These are phyloP conservation scores for Suhomyces taliae DNA, from an alignment of 1,139 yeast genomes.

Conservation along the genomic window DNA sequence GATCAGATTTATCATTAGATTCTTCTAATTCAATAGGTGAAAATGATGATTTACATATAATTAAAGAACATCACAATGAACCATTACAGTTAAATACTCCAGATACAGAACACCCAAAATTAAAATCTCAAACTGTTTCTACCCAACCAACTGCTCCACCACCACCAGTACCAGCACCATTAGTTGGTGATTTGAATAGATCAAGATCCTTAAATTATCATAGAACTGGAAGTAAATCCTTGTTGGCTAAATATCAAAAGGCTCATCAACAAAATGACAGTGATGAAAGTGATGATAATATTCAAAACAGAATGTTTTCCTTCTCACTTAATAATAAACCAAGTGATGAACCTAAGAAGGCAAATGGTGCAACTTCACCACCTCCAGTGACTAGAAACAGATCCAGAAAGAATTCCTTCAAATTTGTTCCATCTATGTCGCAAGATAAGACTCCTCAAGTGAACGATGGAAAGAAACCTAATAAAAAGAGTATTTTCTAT, in stretches of 20 bases:
- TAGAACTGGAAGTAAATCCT: constrained; percentile 22
- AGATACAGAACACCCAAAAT: neutral
- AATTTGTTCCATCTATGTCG: constrained; percentile 32
- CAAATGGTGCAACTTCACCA: constrained; percentile 2
- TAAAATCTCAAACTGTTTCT: neutral
- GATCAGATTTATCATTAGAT: constrained; percentile 20
- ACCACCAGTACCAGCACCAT: constrained; percentile 16
- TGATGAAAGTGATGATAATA: constrained; percentile 16
- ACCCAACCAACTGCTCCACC: constrained; percentile 9
- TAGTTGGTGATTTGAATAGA: constrained; percentile 19
- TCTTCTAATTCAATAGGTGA: constrained; percentile 9
- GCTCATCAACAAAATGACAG: constrained; percentile 17
- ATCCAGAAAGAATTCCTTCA: constrained; percentile 30
- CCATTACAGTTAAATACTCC: constrained; percentile 12
- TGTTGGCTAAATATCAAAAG: constrained; percentile 30
- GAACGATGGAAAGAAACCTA: neutral
- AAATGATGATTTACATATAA: constrained; percentile 27
- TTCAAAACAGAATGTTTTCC: constrained; percentile 23
- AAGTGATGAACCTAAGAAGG: constrained; percentile 6
- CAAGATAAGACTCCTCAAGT: neutral
- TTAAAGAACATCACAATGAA: constrained; percentile 22
- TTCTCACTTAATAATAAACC: constrained; percentile 20
- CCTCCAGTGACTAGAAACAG: constrained; percentile 16
- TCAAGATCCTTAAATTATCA: constrained; percentile 34
- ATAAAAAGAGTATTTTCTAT: constrained; percentile 33